Conservation (phyloP, 345 rosid species). For the Lagerstroemia speciosa region DNA sequence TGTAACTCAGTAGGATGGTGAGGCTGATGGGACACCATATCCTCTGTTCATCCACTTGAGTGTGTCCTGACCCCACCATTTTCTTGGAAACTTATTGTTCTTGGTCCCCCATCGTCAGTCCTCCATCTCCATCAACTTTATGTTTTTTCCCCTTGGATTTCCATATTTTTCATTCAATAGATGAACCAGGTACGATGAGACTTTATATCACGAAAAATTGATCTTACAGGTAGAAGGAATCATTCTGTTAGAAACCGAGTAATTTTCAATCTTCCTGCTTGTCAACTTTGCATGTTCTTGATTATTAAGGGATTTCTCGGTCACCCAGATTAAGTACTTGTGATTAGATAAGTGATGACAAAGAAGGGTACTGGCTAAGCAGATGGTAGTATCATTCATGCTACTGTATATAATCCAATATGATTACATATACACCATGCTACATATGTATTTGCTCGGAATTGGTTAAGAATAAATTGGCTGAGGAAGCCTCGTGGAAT, state of each 20-base stretch:
- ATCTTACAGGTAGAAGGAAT: too few relatives aligned
- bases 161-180: not conserved
- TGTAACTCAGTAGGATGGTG: not conserved
- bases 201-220: too few relatives aligned
- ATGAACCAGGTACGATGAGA: not conserved
- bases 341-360: not conserved
- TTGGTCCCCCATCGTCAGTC: slow-evolving; percentile 10
- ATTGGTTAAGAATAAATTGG: not conserved
- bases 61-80: slow-evolving; percentile 1
- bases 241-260: too few relatives aligned
- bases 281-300: too few relatives aligned
- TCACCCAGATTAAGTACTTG: too few relatives aligned
- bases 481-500: not conserved
- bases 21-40: not conserved
- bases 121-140: not conserved
- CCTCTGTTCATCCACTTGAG: not conserved
- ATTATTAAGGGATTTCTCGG: too few relatives aligned
- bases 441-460: not conserved
- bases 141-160: not conserved
- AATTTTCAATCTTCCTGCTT: too few relatives aligned
- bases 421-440: not conserved
- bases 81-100: not conserved
- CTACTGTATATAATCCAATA: not conserved
- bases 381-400: not conserved
- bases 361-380: not conserved